Evolutionary conservation across 2,329 filamentous ascomycete species (phyloP), one percentile per base, ranked within the genome.

Genomic region (Camptophora hylomeconis): DNA sequence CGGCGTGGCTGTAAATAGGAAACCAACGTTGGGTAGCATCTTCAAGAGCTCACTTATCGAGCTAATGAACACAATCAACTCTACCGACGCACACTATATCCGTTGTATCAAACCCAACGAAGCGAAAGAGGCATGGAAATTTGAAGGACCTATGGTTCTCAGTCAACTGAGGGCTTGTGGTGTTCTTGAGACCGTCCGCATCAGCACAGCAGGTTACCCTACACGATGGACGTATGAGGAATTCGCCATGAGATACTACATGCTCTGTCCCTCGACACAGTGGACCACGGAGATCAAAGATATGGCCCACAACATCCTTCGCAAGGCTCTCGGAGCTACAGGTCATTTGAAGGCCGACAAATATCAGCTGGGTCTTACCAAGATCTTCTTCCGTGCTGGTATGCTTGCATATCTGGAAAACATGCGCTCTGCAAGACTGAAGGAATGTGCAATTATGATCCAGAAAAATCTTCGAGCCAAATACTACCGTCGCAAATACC

Each of bases 21-120:
- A 98, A 58, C 89, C 89, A 19, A 98, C 89, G 1, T 72, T 98
- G 17, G 89, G 89, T 56, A 89, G 89, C 38, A 98, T 98, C 44
- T 98, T 98, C 75, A 92, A 93, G 52, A 93, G 86, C 3, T 95
- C 89, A 6, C 65, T 98, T 47, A 95, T 98, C 45, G 89, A 98
- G 58, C 72, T 98, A 28, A 98, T 98, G 87, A 69, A 74, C 52
- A 98, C 89, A 4, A 98, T 98, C 58, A 93, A 92, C 56, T 86
- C 81, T 44, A 98, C 89, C 3, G 89, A 98, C 52, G 89, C 95
- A 12, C 89, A 98, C 57, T 98, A 98, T 57, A 98, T 98, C 50
- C 77, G 89, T 45, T 98, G 89, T 55, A 95, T 98, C 60, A 98
- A 98, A 61, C 89, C 89, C 17, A 98, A 98, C 52, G 89, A 98